A percentile compares a stretch with the other conserved stretches of the same genome.
These are phyloP conservation scores for Candida sphagnicola DNA, from an alignment of 805 yeast genomes.

Conservation along the genomic window DNA sequence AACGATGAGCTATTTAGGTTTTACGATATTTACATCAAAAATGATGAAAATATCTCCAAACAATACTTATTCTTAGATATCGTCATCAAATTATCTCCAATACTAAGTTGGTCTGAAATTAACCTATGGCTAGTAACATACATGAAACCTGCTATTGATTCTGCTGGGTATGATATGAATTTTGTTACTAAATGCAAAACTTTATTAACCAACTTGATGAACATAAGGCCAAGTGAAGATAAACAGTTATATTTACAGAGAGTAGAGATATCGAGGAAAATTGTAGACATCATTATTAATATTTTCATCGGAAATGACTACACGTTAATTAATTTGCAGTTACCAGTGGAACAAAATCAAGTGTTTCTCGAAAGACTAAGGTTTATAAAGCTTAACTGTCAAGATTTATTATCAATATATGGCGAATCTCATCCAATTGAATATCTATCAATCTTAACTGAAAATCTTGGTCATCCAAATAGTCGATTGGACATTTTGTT, in stretches of 20 bases:
- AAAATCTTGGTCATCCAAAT: constrained; percentile 25
- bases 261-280: constrained; percentile 15
- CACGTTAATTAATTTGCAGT: constrained; percentile 13
- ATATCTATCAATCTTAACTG: constrained; percentile 35
- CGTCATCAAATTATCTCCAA: constrained; percentile 28
- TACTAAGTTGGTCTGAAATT: constrained; percentile 28
- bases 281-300: constrained; percentile 21
- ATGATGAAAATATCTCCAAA: constrained; percentile 21
- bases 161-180: constrained; percentile 48
- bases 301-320: constrained; percentile 20
- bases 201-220: constrained; percentile 17
- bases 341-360: constrained; percentile 20
- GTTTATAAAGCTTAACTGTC: constrained; percentile 44
- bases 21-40: constrained; percentile 27
- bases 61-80: constrained; percentile 39
- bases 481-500: constrained; percentile 36
- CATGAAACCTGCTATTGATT: constrained; percentile 50
- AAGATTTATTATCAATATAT: constrained; percentile 35
- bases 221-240: constrained; percentile 16
- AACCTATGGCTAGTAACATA: constrained; percentile 48
- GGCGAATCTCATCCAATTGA: constrained; percentile 34
- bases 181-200: constrained; percentile 30
- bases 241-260: constrained; percentile 15
- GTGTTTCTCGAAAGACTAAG: constrained; percentile 46
- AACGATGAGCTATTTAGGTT: constrained; percentile 33